phyloP scores from a whole-genome alignment of 371 early-diverging fungal genomes.

The Coemansia sp. region DNA sequence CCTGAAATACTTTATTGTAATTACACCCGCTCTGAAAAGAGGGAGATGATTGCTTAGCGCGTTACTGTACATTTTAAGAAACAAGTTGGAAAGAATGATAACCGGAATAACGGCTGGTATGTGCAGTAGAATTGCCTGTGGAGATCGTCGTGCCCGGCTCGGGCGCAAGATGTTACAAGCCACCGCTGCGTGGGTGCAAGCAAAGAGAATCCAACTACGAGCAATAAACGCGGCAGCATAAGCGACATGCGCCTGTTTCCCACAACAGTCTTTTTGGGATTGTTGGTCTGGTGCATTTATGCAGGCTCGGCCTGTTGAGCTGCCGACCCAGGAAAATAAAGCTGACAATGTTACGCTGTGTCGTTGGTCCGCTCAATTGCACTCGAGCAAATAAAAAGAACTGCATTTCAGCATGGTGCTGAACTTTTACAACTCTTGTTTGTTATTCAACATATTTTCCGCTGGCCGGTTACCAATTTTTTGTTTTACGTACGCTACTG shows the following conservation, averaged over 20 bases:
- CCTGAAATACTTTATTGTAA: no score
- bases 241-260: not conserved
- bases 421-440: not conserved
- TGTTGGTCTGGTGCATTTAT: not conserved
- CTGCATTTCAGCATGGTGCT: not conserved
- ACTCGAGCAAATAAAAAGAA: not conserved
- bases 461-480: not conserved
- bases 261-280: not conserved
- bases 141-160: not conserved
- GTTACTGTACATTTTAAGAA: not conserved
- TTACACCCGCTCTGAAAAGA: no score
- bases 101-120: not conserved
- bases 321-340: not conserved
- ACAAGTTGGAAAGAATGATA: not conserved
- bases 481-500: not conserved
- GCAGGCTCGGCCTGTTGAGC: not conserved
- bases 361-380: not conserved
- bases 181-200: not conserved
- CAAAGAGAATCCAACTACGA: not conserved
- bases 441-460: not conserved
- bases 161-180: not conserved
- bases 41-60: no score
- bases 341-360: not conserved
- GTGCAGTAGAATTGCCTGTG: slow-evolving; percentile 54
- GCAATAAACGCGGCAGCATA: not conserved